Evolutionary conservation across 768 basidiomycete genomes (phyloP), one percentile per base, ranked within the genome.

Genomic region (Hydnomerulius pinastri): DNA sequence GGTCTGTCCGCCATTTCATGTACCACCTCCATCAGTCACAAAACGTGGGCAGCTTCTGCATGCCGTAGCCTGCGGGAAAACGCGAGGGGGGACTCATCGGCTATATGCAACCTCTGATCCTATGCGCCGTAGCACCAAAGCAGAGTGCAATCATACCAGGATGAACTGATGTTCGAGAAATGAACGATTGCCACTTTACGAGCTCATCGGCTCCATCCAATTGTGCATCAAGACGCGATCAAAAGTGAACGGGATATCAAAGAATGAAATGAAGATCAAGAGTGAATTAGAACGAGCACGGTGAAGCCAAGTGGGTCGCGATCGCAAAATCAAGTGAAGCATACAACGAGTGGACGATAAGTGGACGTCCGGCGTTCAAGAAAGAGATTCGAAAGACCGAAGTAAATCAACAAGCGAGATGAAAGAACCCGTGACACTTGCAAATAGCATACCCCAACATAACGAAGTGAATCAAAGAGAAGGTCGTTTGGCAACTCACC

Each of bases 1-100:
- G 38, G 53, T 37, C 37, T 61, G 68, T 48, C 52, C 57, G 53
- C 57, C 54, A 53, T 60, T 47, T 52, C 46, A 47, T 60, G 64
- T 43, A 46, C 58, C 38, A 53, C 51, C n/a, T 39, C 50, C 63
- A 67, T 68, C 63, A 69, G 32, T 61, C 65, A 70, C 55, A 55
- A 58, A 56, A 48, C 53, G 53, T 58, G 56, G 53, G 46, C 63
- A 58, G 51, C 30, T n/a, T 56, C 50, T 30, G 54, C 53, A 58
- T 65, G 63, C 61, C 63, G 59, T 63, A 59, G 38, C 54, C 30
- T 53, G 50, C 55, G 57, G 58, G 53, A 63, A 63, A 46, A 49
- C 42, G 63, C 63, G 55, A 59, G 38, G 38, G 55, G n/a, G 45
- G 44, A 43, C 48, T 37, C 46, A n/a, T n/a, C 37, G 29, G 43